Evolutionary conservation across 345 rosid genomes (phyloP).

Genomic region (Eutrema yunnanense): DNA sequence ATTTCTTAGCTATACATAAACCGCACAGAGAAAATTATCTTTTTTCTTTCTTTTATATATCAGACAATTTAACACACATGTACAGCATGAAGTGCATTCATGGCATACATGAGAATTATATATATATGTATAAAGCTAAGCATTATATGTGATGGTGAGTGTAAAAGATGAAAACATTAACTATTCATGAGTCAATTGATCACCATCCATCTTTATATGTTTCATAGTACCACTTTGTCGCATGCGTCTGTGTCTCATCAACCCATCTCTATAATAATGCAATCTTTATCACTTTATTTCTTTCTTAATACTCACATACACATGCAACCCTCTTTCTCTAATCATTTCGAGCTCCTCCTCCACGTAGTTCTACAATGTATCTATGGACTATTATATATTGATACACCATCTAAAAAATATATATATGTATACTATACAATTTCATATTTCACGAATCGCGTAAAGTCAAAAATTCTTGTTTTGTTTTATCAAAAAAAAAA

Average conservation of each 20-base stretch:
- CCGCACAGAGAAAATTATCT: not conserved
- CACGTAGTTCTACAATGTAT: not conserved
- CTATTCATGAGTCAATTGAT: conserved; percentile 30
- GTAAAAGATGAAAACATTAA: conserved; percentile 27
- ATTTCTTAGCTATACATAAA: too few species aligned
- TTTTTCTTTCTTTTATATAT: not conserved
- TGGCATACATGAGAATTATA: conserved; percentile 1
- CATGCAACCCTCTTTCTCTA: conserved; percentile 24
- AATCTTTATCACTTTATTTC: conserved; percentile 23
- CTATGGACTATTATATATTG: not conserved
- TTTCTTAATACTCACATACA: conserved; percentile 24
- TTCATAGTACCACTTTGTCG: conserved; percentile 32
- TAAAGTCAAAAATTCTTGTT: not conserved
- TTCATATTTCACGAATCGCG: not conserved
- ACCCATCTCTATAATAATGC: conserved; percentile 25
- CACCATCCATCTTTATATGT: conserved; percentile 25
- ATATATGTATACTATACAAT: not conserved
- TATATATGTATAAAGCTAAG: not conserved
- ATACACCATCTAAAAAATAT: too few species aligned
- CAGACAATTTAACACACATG: not conserved
- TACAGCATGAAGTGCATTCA: conserved; percentile 1
- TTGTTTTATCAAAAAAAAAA: not conserved
- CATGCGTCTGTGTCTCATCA: conserved; percentile 31
- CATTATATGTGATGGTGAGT: conserved; percentile 17
- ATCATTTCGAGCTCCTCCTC: conserved; percentile 6